Percentiles rank a stretch among this genome's conserved stretches.
These are phyloP conservation scores for Fusarium sublunatum DNA, from an alignment of 2,329 filamentous ascomycete genomes.

Conservation along the genomic window DNA sequence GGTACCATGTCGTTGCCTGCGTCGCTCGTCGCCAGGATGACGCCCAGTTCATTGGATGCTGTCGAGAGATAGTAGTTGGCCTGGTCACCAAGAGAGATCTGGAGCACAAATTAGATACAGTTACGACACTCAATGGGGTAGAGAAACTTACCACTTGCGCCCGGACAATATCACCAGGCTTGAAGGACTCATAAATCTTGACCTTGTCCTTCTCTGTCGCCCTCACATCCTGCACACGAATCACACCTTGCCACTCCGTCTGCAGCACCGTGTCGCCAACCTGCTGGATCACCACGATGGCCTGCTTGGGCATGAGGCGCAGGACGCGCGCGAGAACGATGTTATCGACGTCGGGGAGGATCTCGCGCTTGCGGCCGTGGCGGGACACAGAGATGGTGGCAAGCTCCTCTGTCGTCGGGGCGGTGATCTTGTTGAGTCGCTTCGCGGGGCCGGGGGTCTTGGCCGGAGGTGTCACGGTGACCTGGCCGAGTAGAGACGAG, in stretches of 20 bases:
- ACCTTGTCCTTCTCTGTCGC: conserved; percentile 97
- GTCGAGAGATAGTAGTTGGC: conserved; percentile 96
- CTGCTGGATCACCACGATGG: conserved; percentile 85
- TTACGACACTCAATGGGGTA: background rate
- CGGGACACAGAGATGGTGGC: conserved; percentile 68
- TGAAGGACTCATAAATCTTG: conserved; percentile 88
- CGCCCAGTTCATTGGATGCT: conserved; percentile 88
- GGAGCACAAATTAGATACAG: conserved; percentile 5
- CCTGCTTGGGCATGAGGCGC: conserved; percentile 85
- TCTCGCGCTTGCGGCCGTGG: conserved; percentile 68
- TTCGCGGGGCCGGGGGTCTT: conserved; percentile 64
- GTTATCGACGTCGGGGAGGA: conserved; percentile 84
- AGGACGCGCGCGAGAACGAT: conserved; percentile 87
- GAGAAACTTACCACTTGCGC: conserved; percentile 76
- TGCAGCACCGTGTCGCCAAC: conserved; percentile 78
- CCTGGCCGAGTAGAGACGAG: conserved; percentile 82
- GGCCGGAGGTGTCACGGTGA: conserved; percentile 64
- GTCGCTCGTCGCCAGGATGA: conserved; percentile 92
- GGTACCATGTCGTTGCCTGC: conserved; percentile 91
- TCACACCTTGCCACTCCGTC: conserved; percentile 86
- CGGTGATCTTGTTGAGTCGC: conserved; percentile 68
- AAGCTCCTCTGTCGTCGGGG: conserved; percentile 56
- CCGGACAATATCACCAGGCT: conserved; percentile 90
- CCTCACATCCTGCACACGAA: conserved; percentile 89
- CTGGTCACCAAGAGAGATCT: conserved; percentile 93